Evolutionary conservation across 805 yeast genomes (phyloP).

Genomic region (Metschnikowia cerradonensis): DNA sequence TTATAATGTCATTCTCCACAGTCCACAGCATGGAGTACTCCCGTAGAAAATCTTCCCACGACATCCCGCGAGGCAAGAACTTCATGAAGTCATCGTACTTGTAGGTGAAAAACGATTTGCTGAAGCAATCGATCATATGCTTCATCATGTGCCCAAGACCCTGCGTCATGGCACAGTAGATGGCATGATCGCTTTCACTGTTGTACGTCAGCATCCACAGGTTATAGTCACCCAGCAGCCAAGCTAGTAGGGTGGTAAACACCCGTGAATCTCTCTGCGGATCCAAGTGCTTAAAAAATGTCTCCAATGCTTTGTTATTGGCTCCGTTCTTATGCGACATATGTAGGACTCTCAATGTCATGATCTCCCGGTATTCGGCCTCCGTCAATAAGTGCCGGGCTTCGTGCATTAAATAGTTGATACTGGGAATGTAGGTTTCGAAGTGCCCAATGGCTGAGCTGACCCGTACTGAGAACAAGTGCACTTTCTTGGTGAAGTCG

Average conservation of each 20-base stretch:
- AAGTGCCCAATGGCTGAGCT: conserved; percentile 45
- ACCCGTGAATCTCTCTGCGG: conserved; percentile 13
- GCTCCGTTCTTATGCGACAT: conserved; percentile 37
- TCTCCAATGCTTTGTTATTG: conserved; percentile 26
- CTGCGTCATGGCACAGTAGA: conserved; percentile 38
- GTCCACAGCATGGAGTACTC: conserved; percentile 30
- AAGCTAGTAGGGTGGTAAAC: conserved; percentile 21
- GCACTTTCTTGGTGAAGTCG: conserved; percentile 43
- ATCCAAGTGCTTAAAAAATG: conserved; percentile 26
- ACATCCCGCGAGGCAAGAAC: conserved; percentile 26
- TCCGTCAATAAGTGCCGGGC: conserved; percentile 19
- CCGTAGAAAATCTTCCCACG: conserved; percentile 17
- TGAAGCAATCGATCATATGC: conserved; percentile 28
- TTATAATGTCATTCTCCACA: conserved; percentile 21
- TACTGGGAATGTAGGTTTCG: conserved; percentile 53
- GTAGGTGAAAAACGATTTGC: conserved; percentile 38
- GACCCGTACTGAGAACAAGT: conserved; percentile 44
- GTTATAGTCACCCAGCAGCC: conserved; percentile 29
- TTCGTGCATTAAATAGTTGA: conserved; percentile 37
- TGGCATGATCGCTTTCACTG: conserved; percentile 28
- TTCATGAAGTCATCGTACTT: conserved; percentile 22
- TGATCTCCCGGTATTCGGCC: conserved; percentile 38
- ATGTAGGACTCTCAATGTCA: conserved; percentile 44
- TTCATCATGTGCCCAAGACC: conserved; percentile 33
- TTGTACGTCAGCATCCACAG: conserved; percentile 30